phyloP scores from a whole-genome alignment of 1,139 yeast species.

The Pichia sp. region DNA sequence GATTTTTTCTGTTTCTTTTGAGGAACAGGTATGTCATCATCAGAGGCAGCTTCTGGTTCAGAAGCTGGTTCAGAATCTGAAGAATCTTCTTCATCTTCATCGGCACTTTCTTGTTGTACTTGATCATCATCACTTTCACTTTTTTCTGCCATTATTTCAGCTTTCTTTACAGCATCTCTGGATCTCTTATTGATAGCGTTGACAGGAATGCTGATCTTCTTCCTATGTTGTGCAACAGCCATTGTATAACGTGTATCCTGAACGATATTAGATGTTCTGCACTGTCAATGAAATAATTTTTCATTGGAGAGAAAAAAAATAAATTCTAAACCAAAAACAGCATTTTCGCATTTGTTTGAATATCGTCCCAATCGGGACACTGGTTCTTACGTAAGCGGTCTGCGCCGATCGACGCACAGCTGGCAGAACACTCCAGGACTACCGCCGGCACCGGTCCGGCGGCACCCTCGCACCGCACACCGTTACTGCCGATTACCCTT shows the following conservation, averaged over 20 bases:
- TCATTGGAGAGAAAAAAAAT: not conserved
- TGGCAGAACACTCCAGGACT: too few species aligned
- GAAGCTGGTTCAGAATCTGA: not conserved
- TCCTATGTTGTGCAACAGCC: not conserved
- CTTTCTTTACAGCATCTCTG: slow-evolving; percentile 24
- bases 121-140: slow-evolving; percentile 23
- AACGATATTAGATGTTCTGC: not conserved
- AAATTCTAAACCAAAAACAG: too few species aligned
- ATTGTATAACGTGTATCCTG: not conserved
- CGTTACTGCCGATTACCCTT: not conserved
- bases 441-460: not conserved
- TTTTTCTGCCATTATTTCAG: slow-evolving; percentile 12
- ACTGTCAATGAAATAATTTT: not conserved
- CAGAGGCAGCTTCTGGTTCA: slow-evolving; percentile 2
- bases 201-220: not conserved
- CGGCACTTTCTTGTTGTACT: slow-evolving; percentile 25
- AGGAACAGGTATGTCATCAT: slow-evolving; percentile 22
- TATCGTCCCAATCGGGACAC: too few species aligned
- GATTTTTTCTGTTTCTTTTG: slow-evolving; percentile 49
- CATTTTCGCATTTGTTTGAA: too few species aligned
- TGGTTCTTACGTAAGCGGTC: too few species aligned
- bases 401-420: not conserved
- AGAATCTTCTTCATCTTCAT: not conserved
- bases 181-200: slow-evolving; percentile 3
- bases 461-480: slow-evolving; percentile 4